These are phyloP conservation scores for Periglandula ipomoeae DNA, from an alignment of 2,329 filamentous ascomycete species.

Conservation along the genomic window DNA sequence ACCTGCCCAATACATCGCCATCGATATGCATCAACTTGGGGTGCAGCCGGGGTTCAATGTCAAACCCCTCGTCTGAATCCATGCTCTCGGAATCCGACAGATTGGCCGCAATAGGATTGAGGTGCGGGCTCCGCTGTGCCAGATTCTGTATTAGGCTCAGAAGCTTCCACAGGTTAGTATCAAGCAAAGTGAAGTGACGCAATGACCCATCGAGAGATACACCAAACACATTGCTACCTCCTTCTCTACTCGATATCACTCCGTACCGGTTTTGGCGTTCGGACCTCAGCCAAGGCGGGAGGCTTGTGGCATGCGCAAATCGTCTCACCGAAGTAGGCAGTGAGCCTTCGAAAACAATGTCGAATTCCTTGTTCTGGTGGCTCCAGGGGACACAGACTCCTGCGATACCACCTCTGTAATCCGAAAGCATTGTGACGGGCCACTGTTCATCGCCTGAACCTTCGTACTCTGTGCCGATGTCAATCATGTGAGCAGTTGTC, in stretches of 20 bases:
- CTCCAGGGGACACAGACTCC: conserved; percentile 43
- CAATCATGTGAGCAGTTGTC: conserved; percentile 36
- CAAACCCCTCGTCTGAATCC: conserved; percentile 14
- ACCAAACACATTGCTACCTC: conserved; percentile 50
- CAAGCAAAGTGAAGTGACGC: conserved; percentile 59
- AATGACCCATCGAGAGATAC: conserved; percentile 61
- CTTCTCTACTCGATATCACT: conserved; percentile 30
- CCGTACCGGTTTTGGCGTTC: conserved; percentile 29
- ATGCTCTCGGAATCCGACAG: conserved; percentile 7
- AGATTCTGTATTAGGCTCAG: conserved; percentile 67
- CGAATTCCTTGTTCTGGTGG: conserved; percentile 30
- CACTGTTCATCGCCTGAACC: conserved; percentile 18
- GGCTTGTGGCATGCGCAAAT: conserved; percentile 42
- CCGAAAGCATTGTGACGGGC: conserved; percentile 39
- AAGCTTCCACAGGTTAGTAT: conserved; percentile 53
- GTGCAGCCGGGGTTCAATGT: conserved; percentile 28
- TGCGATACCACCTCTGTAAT: conserved; percentile 35
- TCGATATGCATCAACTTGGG: conserved; percentile 54
- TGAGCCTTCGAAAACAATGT: conserved; percentile 45
- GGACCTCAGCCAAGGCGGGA: conserved; percentile 40
- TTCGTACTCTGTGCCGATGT: conserved; percentile 25
- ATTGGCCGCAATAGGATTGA: conserved; percentile 30
- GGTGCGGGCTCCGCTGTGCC: conserved; percentile 34
- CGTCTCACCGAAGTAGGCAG: conserved; percentile 48
- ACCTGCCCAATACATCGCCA: conserved; percentile 53